A percentile compares a stretch with the other conserved stretches of the same genome.
These are phyloP conservation scores for Dothideomycetes sp. DNA, from an alignment of 2,329 filamentous ascomycete species.

Conservation along the genomic window DNA sequence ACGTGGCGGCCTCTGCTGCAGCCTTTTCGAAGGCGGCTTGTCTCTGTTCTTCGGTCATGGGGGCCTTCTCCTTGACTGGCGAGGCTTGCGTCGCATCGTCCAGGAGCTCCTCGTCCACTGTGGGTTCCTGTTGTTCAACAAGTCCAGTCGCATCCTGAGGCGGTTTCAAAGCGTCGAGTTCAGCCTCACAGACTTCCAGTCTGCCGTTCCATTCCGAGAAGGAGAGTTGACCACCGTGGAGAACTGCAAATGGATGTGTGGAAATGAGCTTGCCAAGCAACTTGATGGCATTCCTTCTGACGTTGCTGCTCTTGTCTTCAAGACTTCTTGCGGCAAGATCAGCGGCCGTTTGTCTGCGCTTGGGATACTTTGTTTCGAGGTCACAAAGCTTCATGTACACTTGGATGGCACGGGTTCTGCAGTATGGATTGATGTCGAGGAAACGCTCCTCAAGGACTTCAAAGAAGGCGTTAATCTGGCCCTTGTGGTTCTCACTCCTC, in stretches of 20 bases:
- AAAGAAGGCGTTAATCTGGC: slow-evolving; percentile 92
- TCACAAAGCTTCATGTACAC: slow-evolving; percentile 89
- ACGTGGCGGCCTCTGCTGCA: slow-evolving; percentile 77
- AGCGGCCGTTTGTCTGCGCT: slow-evolving; percentile 76
- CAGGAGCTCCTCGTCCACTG: slow-evolving; percentile 67
- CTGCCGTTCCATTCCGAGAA: slow-evolving; percentile 77
- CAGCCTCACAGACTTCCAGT: slow-evolving; percentile 71
- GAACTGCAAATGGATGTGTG: slow-evolving; percentile 85
- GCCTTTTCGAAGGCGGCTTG: slow-evolving; percentile 66
- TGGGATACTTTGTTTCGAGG: slow-evolving; percentile 91
- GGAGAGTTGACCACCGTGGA: slow-evolving; percentile 80
- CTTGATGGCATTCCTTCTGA: slow-evolving; percentile 90
- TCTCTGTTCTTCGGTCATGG: slow-evolving; percentile 73
- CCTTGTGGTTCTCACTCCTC: slow-evolving; percentile 83
- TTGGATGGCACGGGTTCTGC: slow-evolving; percentile 81
- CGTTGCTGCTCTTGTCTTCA: slow-evolving; percentile 97
- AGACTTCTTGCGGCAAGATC: slow-evolving; percentile 82
- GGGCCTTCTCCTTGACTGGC: slow-evolving; percentile 48
- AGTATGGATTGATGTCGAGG: slow-evolving; percentile 93
- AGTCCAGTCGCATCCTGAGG: slow-evolving; percentile 69
- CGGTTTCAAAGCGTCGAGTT: slow-evolving; percentile 73
- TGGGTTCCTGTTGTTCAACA: slow-evolving; percentile 52
- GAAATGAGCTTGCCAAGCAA: slow-evolving; percentile 79
- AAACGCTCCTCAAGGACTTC: slow-evolving; percentile 95
- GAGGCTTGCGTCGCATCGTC: slow-evolving; percentile 82